These are phyloP conservation scores for Millerozyma acaciae DNA, from an alignment of 805 yeast species.

Conservation along the genomic window DNA sequence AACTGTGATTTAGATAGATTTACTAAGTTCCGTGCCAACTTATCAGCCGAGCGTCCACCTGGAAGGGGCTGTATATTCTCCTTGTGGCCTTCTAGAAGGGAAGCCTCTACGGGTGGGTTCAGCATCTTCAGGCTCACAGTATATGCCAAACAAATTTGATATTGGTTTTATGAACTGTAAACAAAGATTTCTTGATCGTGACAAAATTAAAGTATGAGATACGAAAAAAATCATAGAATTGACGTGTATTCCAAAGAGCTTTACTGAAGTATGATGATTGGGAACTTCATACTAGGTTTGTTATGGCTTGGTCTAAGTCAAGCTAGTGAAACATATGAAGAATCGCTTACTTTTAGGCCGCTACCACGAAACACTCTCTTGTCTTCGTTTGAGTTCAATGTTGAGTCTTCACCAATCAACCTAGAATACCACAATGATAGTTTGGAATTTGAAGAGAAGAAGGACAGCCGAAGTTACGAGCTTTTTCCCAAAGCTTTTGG, in stretches of 20 bases:
- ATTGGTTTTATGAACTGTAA: too few species aligned
- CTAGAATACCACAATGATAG: slow-evolving; percentile 17
- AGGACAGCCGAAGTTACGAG: slow-evolving; percentile 32
- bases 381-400: slow-evolving; percentile 66
- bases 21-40: slow-evolving; percentile 45
- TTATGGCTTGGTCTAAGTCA: neutral
- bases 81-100: slow-evolving; percentile 48
- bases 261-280: too few species aligned
- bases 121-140: slow-evolving; percentile 1
- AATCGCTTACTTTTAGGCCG: slow-evolving; percentile 60
- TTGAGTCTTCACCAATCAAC: slow-evolving; percentile 48
- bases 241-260: too few species aligned
- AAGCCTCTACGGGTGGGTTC: slow-evolving; percentile 8
- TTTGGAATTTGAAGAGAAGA: slow-evolving; percentile 9
- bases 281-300: too few species aligned
- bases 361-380: slow-evolving; percentile 68
- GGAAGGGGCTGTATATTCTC: slow-evolving; percentile 68
- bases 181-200: too few species aligned
- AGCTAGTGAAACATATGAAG: slow-evolving; percentile 43
- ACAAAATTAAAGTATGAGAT: too few species aligned
- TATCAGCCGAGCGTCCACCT: slow-evolving; percentile 66
- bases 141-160: too few species aligned
- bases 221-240: too few species aligned
- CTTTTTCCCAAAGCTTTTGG: slow-evolving; percentile 80
- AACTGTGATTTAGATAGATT: slow-evolving; percentile 13